Evolutionary conservation across 202 grass and related monocot genomes (phyloP).

Genomic region (Zoysia matrella): DNA sequence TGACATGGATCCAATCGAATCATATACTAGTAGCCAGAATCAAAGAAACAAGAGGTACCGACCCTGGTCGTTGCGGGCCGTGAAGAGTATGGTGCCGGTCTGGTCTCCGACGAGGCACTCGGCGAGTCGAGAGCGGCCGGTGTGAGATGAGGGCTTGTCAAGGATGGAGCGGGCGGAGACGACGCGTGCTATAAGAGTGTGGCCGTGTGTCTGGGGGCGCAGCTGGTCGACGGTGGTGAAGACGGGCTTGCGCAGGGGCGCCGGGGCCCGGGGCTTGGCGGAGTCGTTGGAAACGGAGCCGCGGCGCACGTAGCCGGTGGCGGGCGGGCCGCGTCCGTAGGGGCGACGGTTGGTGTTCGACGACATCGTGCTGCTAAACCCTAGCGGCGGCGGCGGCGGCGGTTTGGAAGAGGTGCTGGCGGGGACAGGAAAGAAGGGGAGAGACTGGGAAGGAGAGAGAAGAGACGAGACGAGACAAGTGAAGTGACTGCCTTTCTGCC

Average conservation of each 20-base stretch:
- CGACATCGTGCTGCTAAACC: slow-evolving; percentile 12
- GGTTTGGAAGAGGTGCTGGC: neutral
- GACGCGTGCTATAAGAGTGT: slow-evolving; percentile 55
- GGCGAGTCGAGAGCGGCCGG: slow-evolving; percentile 35
- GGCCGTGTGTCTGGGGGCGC: slow-evolving; percentile 45
- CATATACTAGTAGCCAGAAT: neutral
- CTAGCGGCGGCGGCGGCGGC: slow-evolving; percentile 9
- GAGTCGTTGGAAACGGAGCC: neutral
- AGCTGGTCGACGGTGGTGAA: slow-evolving; percentile 60
- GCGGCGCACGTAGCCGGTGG: slow-evolving; percentile 21
- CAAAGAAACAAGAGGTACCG: neutral
- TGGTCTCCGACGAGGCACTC: slow-evolving; percentile 66
- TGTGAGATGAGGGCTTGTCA: slow-evolving; percentile 36
- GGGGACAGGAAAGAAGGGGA: neutral
- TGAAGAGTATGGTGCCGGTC: slow-evolving; percentile 60
- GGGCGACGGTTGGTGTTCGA: neutral
- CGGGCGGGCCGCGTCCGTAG: neutral
- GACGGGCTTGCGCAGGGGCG: slow-evolving; percentile 53
- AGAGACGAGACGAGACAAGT: neutral
- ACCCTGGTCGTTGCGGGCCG: slow-evolving; percentile 61
- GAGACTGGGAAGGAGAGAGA: neutral
- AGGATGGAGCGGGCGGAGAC: slow-evolving; percentile 49
- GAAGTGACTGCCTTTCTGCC: neutral
- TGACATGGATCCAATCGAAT: neutral
- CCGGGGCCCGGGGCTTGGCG: neutral